These are phyloP conservation scores for Barnettozyma vustinii DNA, from an alignment of 805 yeast genomes.

Conservation along the genomic window DNA sequence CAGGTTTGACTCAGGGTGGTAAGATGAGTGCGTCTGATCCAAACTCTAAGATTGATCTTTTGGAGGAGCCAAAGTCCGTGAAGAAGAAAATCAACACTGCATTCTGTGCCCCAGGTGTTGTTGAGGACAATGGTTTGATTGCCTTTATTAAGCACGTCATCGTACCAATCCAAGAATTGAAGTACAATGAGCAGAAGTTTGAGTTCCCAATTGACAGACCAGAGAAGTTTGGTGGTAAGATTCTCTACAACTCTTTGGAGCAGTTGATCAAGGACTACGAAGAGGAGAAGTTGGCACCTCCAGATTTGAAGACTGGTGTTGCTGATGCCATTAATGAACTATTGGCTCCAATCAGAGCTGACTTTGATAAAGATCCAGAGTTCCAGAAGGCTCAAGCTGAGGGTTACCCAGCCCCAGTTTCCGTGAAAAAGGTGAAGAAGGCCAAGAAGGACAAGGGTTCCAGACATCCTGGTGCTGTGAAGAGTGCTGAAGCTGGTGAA, in stretches of 20 bases:
- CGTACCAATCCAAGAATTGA: constrained; percentile 79
- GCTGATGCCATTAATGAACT: constrained; percentile 76
- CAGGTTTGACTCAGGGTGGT: constrained; percentile 95
- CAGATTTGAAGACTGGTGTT: constrained; percentile 90
- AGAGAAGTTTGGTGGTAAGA: constrained; percentile 94
- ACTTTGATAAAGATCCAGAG: constrained; percentile 53
- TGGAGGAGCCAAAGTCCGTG: constrained; percentile 84
- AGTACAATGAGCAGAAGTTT: constrained; percentile 52
- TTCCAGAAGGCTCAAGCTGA: constrained; percentile 67
- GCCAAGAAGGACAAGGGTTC: constrained; percentile 85
- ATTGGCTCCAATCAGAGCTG: constrained; percentile 79
- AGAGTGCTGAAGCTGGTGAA: constrained; percentile 24
- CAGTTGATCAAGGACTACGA: constrained; percentile 68
- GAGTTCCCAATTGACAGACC: constrained; percentile 81
- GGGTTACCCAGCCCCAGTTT: constrained; percentile 80
- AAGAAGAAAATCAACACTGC: constrained; percentile 90
- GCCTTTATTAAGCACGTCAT: constrained; percentile 82
- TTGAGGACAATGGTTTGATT: constrained; percentile 85
- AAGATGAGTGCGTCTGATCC: constrained; percentile 99
- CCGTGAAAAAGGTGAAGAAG: constrained; percentile 60
- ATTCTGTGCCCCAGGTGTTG: constrained; percentile 90
- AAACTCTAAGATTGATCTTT: constrained; percentile 88
- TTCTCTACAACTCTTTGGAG: constrained; percentile 63
- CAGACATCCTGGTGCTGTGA: constrained; percentile 71
- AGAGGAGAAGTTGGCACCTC: constrained; percentile 76